Base-by-base conservation (phyloP, 371 early-diverging fungal genomes). In the Syncephalis plumigaleata region DNA sequence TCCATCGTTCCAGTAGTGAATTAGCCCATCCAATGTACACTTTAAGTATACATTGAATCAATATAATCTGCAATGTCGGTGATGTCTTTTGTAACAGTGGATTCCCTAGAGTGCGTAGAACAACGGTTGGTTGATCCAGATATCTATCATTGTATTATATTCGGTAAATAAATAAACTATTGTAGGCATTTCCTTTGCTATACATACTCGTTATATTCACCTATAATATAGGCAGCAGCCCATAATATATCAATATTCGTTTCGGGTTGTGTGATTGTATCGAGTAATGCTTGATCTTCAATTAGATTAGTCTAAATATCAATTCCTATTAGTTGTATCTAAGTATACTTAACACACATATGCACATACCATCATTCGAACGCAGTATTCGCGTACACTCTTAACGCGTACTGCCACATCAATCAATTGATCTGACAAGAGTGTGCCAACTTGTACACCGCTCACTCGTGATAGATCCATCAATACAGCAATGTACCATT, bases 371-470 rank as follows among this genome's bases (percentile, higher is more conserved):
- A 89, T 84, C 54, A 75, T 64, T 44, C 68, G 59, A 8, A 92
- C 80, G 39, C 84, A 71, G 54, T 73, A 84, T 15, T 71, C 68
- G 9, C 90, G 75, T 2, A 85, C 82, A 42, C 84, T 84, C 55
- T 78, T 79, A 44, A 85, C 94, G 15, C 97, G 77, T 11, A 90
- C 87, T 26, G 77, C 71, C 9, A 93, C 84, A 68, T 94, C 93
- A 64, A 92, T 73, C 18, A 92, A 53, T 57, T 87, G 85, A 4
- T 70, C 67, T 22, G 73, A 70, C 31, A 94, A 48, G 8, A 65
- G 18, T 21, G 64, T 66, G 0, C 85, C 91, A 1, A 83, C 84
- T 49, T 71, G 73, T 0, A 84, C 81, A 31, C 78, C 84, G 9
- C 82, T 65, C 2, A 79, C 64, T 36, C 80, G 71, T 0, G 80